Conservation (phyloP, 139 green algal species). For the Protoeuglena noctilucae region DNA sequence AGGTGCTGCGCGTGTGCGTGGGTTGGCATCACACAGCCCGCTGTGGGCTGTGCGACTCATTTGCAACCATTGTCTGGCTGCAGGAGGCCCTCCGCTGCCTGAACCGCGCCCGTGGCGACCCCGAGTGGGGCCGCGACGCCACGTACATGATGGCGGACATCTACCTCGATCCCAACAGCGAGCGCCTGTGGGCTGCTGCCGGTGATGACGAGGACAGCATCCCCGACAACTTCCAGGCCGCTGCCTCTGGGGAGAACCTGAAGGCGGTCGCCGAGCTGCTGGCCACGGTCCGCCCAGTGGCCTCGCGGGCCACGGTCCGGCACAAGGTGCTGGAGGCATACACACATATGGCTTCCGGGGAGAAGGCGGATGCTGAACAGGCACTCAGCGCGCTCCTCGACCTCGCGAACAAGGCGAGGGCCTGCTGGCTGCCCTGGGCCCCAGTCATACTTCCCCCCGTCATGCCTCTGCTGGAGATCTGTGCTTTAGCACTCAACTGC, state of each 20-base stretch:
- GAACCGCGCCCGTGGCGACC: conserved; percentile 39
- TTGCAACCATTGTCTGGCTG: no score
- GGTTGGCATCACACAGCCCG: no score
- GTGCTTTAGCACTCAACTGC: neutral
- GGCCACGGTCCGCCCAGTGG: no score
- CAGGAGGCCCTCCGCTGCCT: conserved; percentile 37
- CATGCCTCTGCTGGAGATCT: neutral
- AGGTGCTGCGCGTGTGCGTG: no score
- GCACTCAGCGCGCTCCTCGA: conserved; percentile 27
- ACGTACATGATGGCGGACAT: conserved; percentile 63
- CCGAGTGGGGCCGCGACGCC: conserved; percentile 34
- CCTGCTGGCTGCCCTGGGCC: no score
- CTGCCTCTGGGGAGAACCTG: no score
- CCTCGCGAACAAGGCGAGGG: conserved; percentile 10
- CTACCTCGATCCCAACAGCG: conserved; percentile 55
- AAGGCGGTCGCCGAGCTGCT: neutral
- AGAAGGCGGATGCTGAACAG: conserved; percentile 22
- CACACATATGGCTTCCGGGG: conserved; percentile 34
- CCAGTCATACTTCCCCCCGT: neutral
- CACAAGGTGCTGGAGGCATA: conserved; percentile 34
- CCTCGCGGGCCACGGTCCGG: neutral
- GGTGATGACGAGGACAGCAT: conserved; percentile 16
- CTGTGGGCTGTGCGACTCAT: no score
- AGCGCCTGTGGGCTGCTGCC: conserved; percentile 41
- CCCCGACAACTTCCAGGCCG: conserved; percentile 13